Conservation (phyloP, 768 basidiomycete genomes). For the Russula foetens region DNA sequence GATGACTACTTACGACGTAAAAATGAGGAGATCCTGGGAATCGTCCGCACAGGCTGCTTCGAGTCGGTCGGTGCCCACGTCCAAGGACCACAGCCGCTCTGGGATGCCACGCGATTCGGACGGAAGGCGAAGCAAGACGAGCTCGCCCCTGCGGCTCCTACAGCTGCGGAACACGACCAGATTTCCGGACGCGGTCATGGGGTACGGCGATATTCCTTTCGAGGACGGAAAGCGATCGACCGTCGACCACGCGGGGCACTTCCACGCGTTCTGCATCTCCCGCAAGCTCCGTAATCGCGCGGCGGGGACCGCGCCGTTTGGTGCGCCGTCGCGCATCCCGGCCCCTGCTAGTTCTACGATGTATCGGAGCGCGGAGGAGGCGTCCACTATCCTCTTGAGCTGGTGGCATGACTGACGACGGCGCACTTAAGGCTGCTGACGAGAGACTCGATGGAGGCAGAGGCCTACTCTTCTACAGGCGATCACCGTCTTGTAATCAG, state of each 20-base stretch:
- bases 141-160: neutral
- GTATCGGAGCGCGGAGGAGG: neutral
- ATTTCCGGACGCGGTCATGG: neutral
- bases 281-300: neutral
- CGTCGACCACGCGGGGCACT: neutral
- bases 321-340: neutral
- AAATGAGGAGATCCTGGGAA: conserved; percentile 5
- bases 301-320: neutral
- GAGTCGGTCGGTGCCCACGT: neutral
- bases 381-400: neutral
- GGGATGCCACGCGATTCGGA: conserved; percentile 1
- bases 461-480: conserved; percentile 1
- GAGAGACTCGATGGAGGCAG: neutral
- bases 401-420: conserved; percentile 1
- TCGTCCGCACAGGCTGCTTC: neutral
- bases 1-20: neutral
- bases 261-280: neutral
- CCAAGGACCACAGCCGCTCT: neutral
- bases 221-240: neutral
- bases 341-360: neutral
- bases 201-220: neutral
- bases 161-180: conserved; percentile 1
- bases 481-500: conserved; percentile 4
- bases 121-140: conserved; percentile 2
- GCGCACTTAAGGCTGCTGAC: neutral